Base-by-base conservation (phyloP, 495 filamentous ascomycete species). In the Daldinia grandis region DNA sequence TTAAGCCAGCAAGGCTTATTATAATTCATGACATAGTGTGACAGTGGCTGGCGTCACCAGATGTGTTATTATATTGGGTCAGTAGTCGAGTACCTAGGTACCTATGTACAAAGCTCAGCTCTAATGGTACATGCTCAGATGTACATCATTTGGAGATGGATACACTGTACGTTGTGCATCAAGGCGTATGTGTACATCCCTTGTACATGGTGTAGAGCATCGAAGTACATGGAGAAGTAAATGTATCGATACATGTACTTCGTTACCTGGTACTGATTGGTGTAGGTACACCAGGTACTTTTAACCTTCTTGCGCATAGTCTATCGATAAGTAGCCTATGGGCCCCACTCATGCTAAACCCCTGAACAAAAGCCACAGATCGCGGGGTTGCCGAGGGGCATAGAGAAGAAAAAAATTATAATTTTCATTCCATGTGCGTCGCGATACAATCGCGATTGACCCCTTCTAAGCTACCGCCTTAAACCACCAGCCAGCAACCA, bases 341-440 rank as follows among this genome's bases (percentile, higher is more conserved):
- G n/a, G 30, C 2, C 4, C 53, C 30, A 57, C 54, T 17, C 49
- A 8, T 57, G 19, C 1, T 12, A 28, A 15, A 44, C 2, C 19
- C 62, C 37, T 49, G 50, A 28, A 38, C 40, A 56, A 65, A 61
- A 68, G 74, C 68, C 74, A 75, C 72, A 71, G 47, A 76, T 73
- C 75, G 72, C 69, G 75, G 75, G 75, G 75, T 72, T 31, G 37
- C 17, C 9, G 68, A 66, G 68, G 68, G 68, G 62, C 50, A 71
- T 24, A 33, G 25, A 33, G 65, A 62, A 71, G 66, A 71, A 71
- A 70, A 44, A 31, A 54, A 25, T 58, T 57, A 33, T 47, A 42
- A 49, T 47, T 56, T 65, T 55, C 19, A 27, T 40, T 58, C 17
- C 28, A 53, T 30, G 15, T 17, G 14, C 19, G 9, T 24, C 8